Percentiles rank a stretch among this genome's conserved stretches.
These are phyloP conservation scores for Candida tunisiensis DNA, from an alignment of 1,139 yeast genomes.

Conservation along the genomic window DNA sequence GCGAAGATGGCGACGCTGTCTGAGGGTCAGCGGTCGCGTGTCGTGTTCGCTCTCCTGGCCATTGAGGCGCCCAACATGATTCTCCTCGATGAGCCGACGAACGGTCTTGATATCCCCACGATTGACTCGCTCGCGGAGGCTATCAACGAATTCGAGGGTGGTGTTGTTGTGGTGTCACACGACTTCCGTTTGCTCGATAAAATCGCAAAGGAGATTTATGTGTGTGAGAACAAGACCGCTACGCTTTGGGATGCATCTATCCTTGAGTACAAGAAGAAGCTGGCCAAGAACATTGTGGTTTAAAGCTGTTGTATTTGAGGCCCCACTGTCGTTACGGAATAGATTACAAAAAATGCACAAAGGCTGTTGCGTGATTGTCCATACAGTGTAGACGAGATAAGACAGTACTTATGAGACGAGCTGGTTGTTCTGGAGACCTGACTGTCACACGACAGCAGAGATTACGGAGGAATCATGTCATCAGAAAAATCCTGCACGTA, in stretches of 20 bases:
- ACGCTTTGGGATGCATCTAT: slow-evolving; percentile 93
- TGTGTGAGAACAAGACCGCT: slow-evolving; percentile 87
- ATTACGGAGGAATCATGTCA: too few relatives aligned
- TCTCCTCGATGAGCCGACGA: slow-evolving; percentile 97
- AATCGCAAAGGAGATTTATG: slow-evolving; percentile 93
- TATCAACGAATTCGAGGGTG: slow-evolving; percentile 86
- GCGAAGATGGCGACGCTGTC: slow-evolving; percentile 97
- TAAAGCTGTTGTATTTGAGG: slow-evolving; percentile 7
- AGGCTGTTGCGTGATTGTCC: not conserved
- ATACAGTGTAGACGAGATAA: not conserved
- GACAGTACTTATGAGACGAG: not conserved
- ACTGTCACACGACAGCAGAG: too few relatives aligned
- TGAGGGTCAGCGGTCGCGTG: slow-evolving; percentile 99
- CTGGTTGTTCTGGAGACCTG: not conserved
- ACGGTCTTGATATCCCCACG: slow-evolving; percentile 96
- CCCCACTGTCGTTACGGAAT: not conserved
- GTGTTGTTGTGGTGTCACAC: slow-evolving; percentile 97
- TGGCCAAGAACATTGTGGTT: slow-evolving; percentile 58
- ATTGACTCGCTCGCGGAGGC: slow-evolving; percentile 97
- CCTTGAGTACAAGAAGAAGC: slow-evolving; percentile 79
- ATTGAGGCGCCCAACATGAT: slow-evolving; percentile 90
- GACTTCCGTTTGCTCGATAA: slow-evolving; percentile 97
- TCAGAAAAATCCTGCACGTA: too few relatives aligned
- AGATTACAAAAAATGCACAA: not conserved
- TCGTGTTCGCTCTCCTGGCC: slow-evolving; percentile 91